Evolutionary conservation across 129 eudicot species (phyloP), one percentile per base, ranked within the genome.

Genomic region (Kitagawia praeruptora): DNA sequence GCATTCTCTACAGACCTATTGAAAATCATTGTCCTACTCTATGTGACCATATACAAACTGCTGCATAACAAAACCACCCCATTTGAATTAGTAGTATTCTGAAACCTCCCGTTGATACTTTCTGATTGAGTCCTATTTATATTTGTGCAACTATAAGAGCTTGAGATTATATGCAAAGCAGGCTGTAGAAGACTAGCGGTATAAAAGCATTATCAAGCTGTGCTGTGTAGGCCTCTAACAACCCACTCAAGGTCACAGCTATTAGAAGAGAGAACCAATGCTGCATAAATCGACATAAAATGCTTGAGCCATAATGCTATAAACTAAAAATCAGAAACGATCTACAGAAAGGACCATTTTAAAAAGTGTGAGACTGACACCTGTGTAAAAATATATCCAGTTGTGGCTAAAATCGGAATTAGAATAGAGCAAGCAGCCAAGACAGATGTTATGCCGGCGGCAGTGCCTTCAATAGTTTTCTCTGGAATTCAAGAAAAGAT

Each of bases 181-280:
- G 97, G 86, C 95, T 92, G 87, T 95, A 92, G 89, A 95, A 95
- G 25, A 90, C 88, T 37, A 95, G 91, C 23, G 99, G 99, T 86
- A 95, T 95, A 87, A 95, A 95, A 40, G 97, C 97, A 77, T 95
- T 95, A 81, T 95, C 99, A 77, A 95, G 96, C 83, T 95, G 97
- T 5, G 99, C 96, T 3, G 99, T 95, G 89, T 90, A 95, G 14
- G 99, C 99, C 86, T 95, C 99, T 81, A 95, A 81, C 82, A 95
- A 81, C 72, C 97, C 99, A 74, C 96, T 92, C 41, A 86, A 82
- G 0, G 90, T 90, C 72, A 95, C 99, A 28, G 99, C 97, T 67
- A 90, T 77, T 49, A 95, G 76, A 82, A 95, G 96, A 79, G 99
- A 89, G 77, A 87, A 78, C 99, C 97, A 95, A 19, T 92, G 88